phyloP scores from a whole-genome alignment of 768 basidiomycete genomes.

The Mycena sanguinolenta region DNA sequence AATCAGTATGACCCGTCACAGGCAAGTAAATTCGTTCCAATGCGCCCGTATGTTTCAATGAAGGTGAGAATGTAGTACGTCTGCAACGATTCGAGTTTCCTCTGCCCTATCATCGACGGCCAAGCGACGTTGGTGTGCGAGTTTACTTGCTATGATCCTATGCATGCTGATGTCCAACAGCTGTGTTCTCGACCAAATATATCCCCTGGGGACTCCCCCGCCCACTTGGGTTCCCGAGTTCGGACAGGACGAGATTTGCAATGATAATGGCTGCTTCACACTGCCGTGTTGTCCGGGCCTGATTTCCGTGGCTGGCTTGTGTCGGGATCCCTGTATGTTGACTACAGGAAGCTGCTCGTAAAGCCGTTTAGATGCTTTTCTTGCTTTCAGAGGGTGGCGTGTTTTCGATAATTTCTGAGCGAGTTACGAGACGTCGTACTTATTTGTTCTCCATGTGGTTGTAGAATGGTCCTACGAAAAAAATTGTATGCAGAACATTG shows the following conservation, averaged over 20 bases:
- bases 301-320: background rate
- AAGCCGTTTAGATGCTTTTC: no score
- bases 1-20: constrained; percentile 1
- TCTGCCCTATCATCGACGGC: constrained; percentile 13
- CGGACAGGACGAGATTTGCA: background rate
- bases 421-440: no score
- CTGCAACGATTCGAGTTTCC: constrained; percentile 1
- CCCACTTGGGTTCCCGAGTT: background rate
- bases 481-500: no score
- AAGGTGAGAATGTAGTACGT: background rate
- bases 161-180: background rate
- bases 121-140: background rate
- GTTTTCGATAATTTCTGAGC: no score
- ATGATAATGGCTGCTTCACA: background rate
- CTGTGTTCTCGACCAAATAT: background rate
- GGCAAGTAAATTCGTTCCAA: background rate
- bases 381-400: no score
- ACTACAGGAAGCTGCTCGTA: no score
- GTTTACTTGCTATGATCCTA: background rate
- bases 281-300: background rate
- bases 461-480: no score
- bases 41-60: no score
- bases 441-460: no score
- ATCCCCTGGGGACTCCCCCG: background rate
- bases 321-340: background rate